These are phyloP conservation scores for Esteya vermicola DNA, from an alignment of 2,329 filamentous ascomycete species.

Conservation along the genomic window DNA sequence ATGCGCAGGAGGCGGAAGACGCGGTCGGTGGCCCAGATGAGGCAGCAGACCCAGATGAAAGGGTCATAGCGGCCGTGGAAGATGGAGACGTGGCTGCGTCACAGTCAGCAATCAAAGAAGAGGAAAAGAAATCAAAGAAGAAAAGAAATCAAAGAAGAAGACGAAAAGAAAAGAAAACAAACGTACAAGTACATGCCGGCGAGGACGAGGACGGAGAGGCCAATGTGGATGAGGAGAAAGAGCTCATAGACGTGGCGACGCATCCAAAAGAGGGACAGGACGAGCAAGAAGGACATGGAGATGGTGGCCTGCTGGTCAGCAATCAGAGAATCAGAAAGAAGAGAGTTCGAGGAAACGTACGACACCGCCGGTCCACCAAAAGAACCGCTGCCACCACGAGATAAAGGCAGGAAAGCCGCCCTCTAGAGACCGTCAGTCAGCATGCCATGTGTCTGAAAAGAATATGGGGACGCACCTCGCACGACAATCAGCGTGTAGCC, in stretches of 20 bases:
- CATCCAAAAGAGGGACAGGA: conserved; percentile 35
- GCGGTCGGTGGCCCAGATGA: conserved; percentile 9
- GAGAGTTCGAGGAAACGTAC: neutral
- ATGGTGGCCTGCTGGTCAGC: conserved; percentile 20
- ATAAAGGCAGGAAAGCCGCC: neutral
- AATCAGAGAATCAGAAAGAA: neutral
- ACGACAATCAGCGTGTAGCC: conserved; percentile 35
- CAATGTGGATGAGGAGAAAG: conserved; percentile 28
- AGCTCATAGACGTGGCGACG: conserved; percentile 37
- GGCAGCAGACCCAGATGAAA: conserved; percentile 2
- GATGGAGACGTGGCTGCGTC: conserved; percentile 21
- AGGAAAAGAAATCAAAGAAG: neutral
- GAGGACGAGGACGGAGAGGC: conserved; percentile 24
- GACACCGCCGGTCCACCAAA: conserved; percentile 9
- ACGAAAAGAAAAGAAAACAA: conserved; percentile 8
- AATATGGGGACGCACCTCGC: conserved; percentile 2
- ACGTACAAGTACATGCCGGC: conserved; percentile 15
- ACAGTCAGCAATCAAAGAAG: neutral
- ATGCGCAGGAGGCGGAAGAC: conserved; percentile 24
- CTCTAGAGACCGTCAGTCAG: neutral
- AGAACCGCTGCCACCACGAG: neutral
- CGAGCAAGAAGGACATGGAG: conserved; percentile 28
- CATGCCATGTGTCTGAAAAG: neutral
- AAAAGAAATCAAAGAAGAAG: neutral
- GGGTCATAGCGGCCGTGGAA: conserved; percentile 28